These are phyloP conservation scores for Xylaria cubensis DNA, from an alignment of 495 filamentous ascomycete species.

Conservation along the genomic window DNA sequence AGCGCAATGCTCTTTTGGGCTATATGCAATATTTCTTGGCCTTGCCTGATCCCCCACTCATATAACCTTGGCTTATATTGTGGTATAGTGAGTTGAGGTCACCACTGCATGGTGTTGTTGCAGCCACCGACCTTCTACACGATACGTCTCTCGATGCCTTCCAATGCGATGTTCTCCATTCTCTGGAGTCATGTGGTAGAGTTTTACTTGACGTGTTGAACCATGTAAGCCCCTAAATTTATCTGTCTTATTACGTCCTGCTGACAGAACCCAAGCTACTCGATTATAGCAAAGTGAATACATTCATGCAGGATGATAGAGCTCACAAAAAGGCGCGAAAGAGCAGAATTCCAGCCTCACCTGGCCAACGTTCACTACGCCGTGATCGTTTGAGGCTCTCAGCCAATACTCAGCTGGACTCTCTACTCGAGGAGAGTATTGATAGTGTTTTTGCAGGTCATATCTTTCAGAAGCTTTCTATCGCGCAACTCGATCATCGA, in stretches of 20 bases:
- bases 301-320: background rate
- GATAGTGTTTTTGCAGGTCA: background rate
- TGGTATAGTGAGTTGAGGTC: background rate
- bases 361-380: background rate
- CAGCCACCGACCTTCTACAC: background rate
- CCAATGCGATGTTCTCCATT: background rate
- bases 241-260: background rate
- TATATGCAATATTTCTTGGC: background rate
- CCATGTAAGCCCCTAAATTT: background rate
- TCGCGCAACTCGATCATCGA: background rate
- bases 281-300: background rate
- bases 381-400: background rate
- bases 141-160: background rate
- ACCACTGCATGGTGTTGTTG: background rate
- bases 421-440: background rate
- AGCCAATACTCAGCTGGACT: background rate
- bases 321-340: background rate
- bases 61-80: background rate
- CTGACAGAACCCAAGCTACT: background rate
- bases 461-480: background rate
- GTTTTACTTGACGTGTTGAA: background rate
- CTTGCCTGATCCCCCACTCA: background rate
- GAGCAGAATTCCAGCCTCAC: background rate
- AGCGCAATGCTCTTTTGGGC: background rate
- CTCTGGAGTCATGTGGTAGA: background rate